Evolutionary conservation across 495 filamentous ascomycete genomes (phyloP).

Genomic region (Aspergillus ellipticus): DNA sequence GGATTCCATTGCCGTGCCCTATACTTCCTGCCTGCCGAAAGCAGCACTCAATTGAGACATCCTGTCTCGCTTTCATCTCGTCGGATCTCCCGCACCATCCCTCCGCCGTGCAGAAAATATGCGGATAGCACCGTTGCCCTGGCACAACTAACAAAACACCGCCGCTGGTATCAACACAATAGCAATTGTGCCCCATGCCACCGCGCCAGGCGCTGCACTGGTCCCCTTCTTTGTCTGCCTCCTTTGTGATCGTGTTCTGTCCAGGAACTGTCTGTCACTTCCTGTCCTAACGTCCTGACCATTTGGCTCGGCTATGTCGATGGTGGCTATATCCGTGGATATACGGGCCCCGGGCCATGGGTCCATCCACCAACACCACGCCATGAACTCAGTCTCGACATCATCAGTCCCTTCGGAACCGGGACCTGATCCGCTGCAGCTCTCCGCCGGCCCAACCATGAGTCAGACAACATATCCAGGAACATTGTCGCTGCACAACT

Average conservation of each 20-base stretch:
- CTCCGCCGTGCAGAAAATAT: neutral
- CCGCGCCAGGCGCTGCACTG: neutral
- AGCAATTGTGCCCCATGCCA: neutral
- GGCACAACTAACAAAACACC: neutral
- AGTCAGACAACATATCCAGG: conserved; percentile 9
- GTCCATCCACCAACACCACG: neutral
- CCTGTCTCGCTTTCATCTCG: neutral
- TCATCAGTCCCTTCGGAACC: neutral
- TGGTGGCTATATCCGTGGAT: neutral
- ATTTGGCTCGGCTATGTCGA: neutral
- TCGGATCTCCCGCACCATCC: neutral
- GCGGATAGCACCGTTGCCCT: neutral
- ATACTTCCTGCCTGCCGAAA: neutral
- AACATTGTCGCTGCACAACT: conserved; percentile 23
- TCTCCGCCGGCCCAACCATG: conserved; percentile 3
- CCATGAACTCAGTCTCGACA: conserved; percentile 1
- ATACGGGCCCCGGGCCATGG: neutral
- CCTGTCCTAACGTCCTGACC: neutral
- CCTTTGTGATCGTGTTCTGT: neutral
- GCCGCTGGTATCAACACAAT: neutral
- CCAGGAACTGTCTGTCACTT: neutral
- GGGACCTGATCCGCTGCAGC: conserved; percentile 1
- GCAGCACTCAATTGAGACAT: neutral
- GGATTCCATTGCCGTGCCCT: neutral
- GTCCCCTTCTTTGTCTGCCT: neutral